These are phyloP conservation scores for Raddia distichophylla DNA, from an alignment of 176 grass and related monocot species.

Conservation along the genomic window DNA sequence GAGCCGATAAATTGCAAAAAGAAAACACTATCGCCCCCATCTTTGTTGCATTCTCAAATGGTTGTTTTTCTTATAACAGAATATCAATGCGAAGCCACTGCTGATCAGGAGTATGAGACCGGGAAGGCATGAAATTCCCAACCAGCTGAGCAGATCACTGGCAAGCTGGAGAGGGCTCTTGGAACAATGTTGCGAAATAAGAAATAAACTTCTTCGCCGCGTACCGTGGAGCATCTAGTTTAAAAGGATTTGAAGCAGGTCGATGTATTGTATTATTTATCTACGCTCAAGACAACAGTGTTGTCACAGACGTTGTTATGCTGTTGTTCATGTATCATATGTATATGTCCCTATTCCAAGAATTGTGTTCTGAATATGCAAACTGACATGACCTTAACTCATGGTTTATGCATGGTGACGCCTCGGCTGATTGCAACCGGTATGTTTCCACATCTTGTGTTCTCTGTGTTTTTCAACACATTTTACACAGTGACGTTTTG, in stretches of 20 bases:
- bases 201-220: constrained; percentile 45
- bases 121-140: constrained; percentile 87
- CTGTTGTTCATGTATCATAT: no score
- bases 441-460: no score
- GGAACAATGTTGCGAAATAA: constrained; percentile 81
- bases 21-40: background rate
- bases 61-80: constrained; percentile 38
- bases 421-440: no score
- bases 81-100: constrained; percentile 98
- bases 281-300: no score
- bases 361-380: no score
- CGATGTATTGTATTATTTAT: background rate
- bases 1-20: background rate
- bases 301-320: no score
- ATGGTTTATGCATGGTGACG: no score
- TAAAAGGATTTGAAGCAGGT: background rate
- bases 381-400: no score
- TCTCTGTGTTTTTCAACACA: no score
- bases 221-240: constrained; percentile 1
- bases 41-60: background rate
- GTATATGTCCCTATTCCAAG: no score
- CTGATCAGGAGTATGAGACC: constrained; percentile 92
- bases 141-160: constrained; percentile 92
- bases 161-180: constrained; percentile 90
- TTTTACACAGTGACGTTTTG: no score